Evolutionary conservation across 2,329 filamentous ascomycete genomes (phyloP).

Genomic region (Talaromyces sp.): DNA sequence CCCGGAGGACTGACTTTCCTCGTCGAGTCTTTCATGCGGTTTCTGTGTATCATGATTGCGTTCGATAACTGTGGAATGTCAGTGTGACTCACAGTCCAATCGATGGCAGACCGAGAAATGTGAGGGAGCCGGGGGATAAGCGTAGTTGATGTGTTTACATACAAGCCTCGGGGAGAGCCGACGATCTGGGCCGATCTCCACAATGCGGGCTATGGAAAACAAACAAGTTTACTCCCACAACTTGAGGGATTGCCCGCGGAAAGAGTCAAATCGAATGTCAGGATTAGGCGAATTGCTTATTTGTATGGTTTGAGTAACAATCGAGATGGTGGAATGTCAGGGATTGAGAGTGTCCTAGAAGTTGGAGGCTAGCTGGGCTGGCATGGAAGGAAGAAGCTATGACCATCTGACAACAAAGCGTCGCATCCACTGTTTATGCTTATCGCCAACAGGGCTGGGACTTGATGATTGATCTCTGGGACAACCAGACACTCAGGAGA

Average conservation of each 20-base stretch:
- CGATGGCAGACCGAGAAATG: not conserved
- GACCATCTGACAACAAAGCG: slow-evolving; percentile 16
- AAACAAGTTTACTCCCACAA: not conserved
- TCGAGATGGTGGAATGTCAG: not conserved
- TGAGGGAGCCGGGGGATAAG: not conserved
- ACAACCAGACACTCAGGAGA: not conserved
- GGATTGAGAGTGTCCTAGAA: not conserved
- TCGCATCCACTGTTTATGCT: not conserved
- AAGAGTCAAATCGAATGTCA: not conserved
- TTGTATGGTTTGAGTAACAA: not conserved
- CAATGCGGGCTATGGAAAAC: slow-evolving; percentile 1
- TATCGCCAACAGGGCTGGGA: not conserved
- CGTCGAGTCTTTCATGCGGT: slow-evolving; percentile 34
- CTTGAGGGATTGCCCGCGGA: not conserved
- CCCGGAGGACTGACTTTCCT: slow-evolving; percentile 48
- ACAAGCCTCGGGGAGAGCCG: not conserved
- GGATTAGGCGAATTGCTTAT: not conserved
- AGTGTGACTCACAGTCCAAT: slow-evolving; percentile 2
- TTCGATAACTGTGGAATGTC: slow-evolving; percentile 12
- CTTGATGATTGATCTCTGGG: not conserved
- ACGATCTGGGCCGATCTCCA: slow-evolving; percentile 12
- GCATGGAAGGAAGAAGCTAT: slow-evolving; percentile 9
- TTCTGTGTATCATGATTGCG: slow-evolving; percentile 37
- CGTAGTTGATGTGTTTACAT: slow-evolving; percentile 1
- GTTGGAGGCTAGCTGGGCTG: not conserved